Base-by-base conservation (phyloP, 805 yeast genomes). In the Lipomyces mesembrius region DNA sequence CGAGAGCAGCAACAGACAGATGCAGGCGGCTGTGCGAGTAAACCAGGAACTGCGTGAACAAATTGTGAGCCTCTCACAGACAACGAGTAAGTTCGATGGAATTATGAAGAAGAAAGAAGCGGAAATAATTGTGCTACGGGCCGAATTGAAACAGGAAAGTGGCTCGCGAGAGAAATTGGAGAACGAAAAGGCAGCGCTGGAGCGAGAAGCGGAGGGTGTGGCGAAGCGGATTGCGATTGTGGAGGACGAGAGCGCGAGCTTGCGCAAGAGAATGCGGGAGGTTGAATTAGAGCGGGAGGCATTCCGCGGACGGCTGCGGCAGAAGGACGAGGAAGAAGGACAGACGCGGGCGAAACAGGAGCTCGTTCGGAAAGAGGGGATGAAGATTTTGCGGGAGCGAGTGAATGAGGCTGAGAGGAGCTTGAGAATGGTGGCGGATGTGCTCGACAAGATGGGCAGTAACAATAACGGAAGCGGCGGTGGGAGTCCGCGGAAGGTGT, bases 21-120 rank as follows among this genome's bases (percentile, higher is more conserved):
- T 67, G 60, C 65, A 65, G 55, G 58, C 62, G 20, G 67, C 70
- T 2, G 61, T 81, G 1, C 77, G 77, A 2, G 89, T 84, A 66
- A 86, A 85, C 69, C 76, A 76, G 34, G 77, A 74, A n/a, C 73
- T 85, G 20, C 76, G 81, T 49, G 74, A 72, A 8, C 80, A 82
- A 63, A 61, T 86, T n/a, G 75, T 77, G 9, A 66, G 75, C 6
- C 73, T 81, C 22, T 81, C 80, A 60, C 75, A 75, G 22, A 79
- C 83, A 1, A 75, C 80, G 7, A 67, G 75, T 1, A 80, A 78
- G 57, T 75, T 79, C 56, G 79, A 75, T 39, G 74, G 75, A 3
- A 78, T 79, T 7, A 71, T 83, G 22, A 72, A 75, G 22, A 71
- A 75, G 60, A 76, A 77, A 68, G 77, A 76, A 54, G 52, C 66